Evolutionary conservation across 2,329 filamentous ascomycete species (phyloP).

Genomic region (Tolypocladium sp.): DNA sequence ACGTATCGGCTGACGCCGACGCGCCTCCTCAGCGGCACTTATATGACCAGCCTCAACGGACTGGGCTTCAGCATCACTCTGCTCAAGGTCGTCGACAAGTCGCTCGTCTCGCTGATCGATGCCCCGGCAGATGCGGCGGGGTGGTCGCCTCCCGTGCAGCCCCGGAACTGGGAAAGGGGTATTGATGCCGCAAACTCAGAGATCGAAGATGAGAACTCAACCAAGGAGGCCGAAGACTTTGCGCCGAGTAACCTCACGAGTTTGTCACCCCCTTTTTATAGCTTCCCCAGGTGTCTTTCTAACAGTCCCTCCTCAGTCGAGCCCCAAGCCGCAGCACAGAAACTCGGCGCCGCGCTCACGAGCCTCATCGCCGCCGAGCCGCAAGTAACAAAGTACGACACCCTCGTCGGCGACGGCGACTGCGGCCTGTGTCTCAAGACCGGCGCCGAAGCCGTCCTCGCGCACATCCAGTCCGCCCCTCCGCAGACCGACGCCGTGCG

Average conservation of each 20-base stretch:
- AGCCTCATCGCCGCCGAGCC: slow-evolving; percentile 19
- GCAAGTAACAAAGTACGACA: slow-evolving; percentile 15
- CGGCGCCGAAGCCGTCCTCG: slow-evolving; percentile 36
- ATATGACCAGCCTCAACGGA: background rate
- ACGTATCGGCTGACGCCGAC: background rate
- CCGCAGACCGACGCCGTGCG: background rate
- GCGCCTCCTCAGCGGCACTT: background rate
- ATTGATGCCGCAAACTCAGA: background rate
- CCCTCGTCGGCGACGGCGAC: slow-evolving; percentile 18
- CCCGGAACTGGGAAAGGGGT: background rate
- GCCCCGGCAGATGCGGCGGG: background rate
- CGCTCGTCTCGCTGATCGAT: background rate
- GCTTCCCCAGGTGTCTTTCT: background rate
- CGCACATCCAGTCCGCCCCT: background rate
- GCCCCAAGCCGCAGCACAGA: background rate
- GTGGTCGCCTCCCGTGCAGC: background rate
- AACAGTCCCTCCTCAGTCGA: slow-evolving; percentile 3
- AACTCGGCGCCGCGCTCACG: background rate
- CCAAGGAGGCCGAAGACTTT: background rate
- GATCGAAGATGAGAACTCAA: background rate
- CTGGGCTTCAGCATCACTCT: background rate
- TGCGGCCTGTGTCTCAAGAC: slow-evolving; percentile 6
- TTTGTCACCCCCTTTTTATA: background rate
- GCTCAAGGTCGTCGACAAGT: background rate
- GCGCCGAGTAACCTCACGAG: slow-evolving; percentile 6